Percentiles rank a stretch among this genome's conserved stretches.
Conservation (phyloP, 2,329 filamentous ascomycete species). For the Thielaviopsis euricoi region DNA sequence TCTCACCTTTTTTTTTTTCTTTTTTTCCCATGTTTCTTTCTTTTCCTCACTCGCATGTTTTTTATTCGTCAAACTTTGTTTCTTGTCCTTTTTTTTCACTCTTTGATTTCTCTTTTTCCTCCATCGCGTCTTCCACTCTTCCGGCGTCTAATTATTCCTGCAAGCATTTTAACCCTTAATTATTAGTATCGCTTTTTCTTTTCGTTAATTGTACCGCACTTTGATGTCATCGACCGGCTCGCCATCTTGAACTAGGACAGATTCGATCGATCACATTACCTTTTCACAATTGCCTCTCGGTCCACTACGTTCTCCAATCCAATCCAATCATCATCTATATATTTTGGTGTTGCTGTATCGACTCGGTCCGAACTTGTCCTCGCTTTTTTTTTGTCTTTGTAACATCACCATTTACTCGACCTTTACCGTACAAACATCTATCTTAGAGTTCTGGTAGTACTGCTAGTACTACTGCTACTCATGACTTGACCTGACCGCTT, state of each 20-base stretch:
- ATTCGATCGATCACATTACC: background rate
- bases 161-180: background rate
- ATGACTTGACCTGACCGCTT: background rate
- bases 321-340: no score
- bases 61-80: background rate
- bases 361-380: background rate
- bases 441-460: no score
- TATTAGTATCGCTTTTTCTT: background rate
- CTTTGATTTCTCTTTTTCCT: background rate
- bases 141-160: background rate
- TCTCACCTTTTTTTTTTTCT: background rate
- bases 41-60: background rate
- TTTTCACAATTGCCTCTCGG: background rate
- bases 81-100: background rate
- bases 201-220: background rate
- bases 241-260: background rate
- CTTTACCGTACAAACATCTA: background rate
- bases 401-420: background rate
- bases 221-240: background rate
- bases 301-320: no score
- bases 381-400: no score
- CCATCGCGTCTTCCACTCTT: background rate
- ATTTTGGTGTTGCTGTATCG: no score
- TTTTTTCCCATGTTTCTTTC: background rate
- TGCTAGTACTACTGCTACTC: no score